Percentiles rank a stretch among this genome's conserved stretches.
phyloP scores from a whole-genome alignment of 2,329 filamentous ascomycete genomes.

The Plenodomus lindquistii region DNA sequence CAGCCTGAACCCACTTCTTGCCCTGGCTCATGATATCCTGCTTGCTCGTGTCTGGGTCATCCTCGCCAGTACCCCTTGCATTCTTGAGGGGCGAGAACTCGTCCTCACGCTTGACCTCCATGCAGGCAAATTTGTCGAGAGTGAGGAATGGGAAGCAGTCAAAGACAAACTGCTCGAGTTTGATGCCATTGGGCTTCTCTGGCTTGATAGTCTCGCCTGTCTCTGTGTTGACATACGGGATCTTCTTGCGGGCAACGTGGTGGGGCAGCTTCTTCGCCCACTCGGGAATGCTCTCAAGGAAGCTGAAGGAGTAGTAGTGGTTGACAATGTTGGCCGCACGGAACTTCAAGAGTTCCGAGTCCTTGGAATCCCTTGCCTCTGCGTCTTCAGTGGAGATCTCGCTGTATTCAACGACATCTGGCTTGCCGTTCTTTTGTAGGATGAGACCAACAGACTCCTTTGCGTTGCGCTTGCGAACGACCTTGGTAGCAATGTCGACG shows the following conservation, averaged over 20 bases:
- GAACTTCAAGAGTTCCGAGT: constrained; percentile 85
- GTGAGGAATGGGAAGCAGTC: constrained; percentile 92
- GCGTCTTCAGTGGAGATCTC: constrained; percentile 91
- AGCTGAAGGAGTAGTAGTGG: constrained; percentile 97
- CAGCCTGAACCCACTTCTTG: constrained; percentile 78
- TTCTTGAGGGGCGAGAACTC: constrained; percentile 99
- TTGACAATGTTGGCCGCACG: constrained; percentile 99
- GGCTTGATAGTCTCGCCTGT: constrained; percentile 84
- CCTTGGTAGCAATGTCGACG: constrained; percentile 97
- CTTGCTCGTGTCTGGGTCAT: constrained; percentile 92
- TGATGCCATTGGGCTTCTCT: constrained; percentile 95
- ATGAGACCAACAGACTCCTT: constrained; percentile 96
- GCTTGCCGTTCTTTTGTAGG: constrained; percentile 90
- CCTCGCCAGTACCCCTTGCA: constrained; percentile 76
- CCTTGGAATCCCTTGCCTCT: constrained; percentile 81
- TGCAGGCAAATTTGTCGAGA: constrained; percentile 87
- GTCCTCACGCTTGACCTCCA: constrained; percentile 95
- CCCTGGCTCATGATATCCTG: constrained; percentile 89
- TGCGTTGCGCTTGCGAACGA: constrained; percentile 96
- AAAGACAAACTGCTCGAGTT: constrained; percentile 98
- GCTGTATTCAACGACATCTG: constrained; percentile 97
- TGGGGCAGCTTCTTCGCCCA: constrained; percentile 89
- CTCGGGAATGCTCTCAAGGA: constrained; percentile 85
- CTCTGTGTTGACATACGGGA: constrained; percentile 77
- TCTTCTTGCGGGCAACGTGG: constrained; percentile 98